These are phyloP conservation scores for Petunia secreta DNA, from an alignment of 257 asterid genomes.

Conservation along the genomic window DNA sequence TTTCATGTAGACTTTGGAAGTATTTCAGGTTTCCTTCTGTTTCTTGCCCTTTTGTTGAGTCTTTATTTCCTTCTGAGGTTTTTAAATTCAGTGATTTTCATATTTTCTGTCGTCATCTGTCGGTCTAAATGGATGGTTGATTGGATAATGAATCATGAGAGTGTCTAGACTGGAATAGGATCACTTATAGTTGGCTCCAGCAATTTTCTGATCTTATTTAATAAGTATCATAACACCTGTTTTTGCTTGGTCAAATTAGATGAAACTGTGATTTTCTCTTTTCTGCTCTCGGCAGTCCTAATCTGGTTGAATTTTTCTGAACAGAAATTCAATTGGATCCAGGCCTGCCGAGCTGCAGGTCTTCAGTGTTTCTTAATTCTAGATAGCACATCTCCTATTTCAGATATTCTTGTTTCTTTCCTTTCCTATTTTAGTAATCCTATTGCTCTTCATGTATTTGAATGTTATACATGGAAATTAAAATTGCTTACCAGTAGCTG, in stretches of 20 bases:
- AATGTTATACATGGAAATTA: too few species aligned
- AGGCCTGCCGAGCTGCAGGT: too few species aligned
- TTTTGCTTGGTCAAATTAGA: conserved; percentile 1
- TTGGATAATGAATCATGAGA: background rate
- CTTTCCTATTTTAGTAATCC: too few species aligned
- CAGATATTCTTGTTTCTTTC: too few species aligned
- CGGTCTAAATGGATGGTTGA: background rate
- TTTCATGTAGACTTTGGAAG: background rate
- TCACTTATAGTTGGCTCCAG: background rate
- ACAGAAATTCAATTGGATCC: too few species aligned
- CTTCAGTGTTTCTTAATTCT: too few species aligned
- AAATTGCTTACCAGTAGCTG: too few species aligned
- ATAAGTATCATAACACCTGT: background rate
- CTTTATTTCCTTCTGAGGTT: background rate
- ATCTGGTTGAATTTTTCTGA: too few species aligned
- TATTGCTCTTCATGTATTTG: too few species aligned
- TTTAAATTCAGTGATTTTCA: conserved; percentile 17
- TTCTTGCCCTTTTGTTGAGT: background rate
- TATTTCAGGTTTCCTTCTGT: background rate
- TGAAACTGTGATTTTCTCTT: background rate
- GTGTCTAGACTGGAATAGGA: background rate
- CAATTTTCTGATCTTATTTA: background rate
- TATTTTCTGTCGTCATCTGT: background rate
- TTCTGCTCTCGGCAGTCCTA: too few species aligned
- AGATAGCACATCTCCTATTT: too few species aligned